A percentile compares a stretch with the other conserved stretches of the same genome.
These are phyloP conservation scores for Diplodia intermedia DNA, from an alignment of 2,329 filamentous ascomycete genomes.

Conservation along the genomic window DNA sequence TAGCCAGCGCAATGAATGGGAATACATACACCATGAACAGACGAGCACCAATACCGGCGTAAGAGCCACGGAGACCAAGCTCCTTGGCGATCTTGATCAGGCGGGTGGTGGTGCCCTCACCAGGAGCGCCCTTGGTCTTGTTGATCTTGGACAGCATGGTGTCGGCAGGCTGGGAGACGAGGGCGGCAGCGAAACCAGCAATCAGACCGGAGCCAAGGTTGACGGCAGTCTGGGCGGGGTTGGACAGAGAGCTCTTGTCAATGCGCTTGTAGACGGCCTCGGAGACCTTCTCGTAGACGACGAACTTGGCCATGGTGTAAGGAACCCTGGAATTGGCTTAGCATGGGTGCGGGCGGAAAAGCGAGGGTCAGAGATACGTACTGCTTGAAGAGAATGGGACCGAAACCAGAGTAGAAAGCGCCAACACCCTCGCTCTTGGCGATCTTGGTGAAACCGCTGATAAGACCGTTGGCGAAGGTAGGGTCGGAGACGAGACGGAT, in stretches of 20 bases:
- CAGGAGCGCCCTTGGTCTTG: slow-evolving; percentile 87
- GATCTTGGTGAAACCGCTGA: slow-evolving; percentile 84
- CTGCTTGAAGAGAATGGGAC: slow-evolving; percentile 58
- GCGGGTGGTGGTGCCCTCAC: slow-evolving; percentile 81
- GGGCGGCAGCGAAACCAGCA: slow-evolving; percentile 84
- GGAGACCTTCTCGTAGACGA: slow-evolving; percentile 87
- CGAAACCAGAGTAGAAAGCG: slow-evolving; percentile 91
- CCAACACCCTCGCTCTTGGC: slow-evolving; percentile 80
- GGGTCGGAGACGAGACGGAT: slow-evolving; percentile 91
- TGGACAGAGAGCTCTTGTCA: slow-evolving; percentile 74
- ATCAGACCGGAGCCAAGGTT: slow-evolving; percentile 87
- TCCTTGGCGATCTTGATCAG: slow-evolving; percentile 89
- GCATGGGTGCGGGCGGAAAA: slow-evolving; percentile 1
- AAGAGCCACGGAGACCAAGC: slow-evolving; percentile 79
- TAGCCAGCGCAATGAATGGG: slow-evolving; percentile 1
- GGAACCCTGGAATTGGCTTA: slow-evolving; percentile 67
- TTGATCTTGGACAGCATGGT: slow-evolving; percentile 97
- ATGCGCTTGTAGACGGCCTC: slow-evolving; percentile 72
- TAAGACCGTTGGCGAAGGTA: slow-evolving; percentile 79
- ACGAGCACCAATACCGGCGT: slow-evolving; percentile 81
- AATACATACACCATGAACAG: slow-evolving; percentile 64
- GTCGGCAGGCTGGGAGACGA: slow-evolving; percentile 88
- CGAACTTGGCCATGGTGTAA: slow-evolving; percentile 96
- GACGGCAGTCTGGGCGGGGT: slow-evolving; percentile 75
- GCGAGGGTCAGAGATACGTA: slow-evolving; percentile 23